Conservation (phyloP, 306 rosid genomes). For the Cucurbita ficifolia region DNA sequence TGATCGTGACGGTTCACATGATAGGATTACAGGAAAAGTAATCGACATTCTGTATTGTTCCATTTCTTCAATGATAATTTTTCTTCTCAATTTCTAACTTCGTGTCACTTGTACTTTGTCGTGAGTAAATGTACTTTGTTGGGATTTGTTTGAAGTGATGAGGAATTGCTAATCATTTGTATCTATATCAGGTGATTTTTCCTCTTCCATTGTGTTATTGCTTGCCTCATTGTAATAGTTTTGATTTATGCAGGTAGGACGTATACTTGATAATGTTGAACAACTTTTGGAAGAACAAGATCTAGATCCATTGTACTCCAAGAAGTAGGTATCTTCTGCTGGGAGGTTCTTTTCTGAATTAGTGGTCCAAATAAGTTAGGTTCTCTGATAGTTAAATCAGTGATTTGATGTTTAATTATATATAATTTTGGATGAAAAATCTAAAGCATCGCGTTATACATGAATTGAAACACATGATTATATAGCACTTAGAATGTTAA, state of each 20-base stretch:
- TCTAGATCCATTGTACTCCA: slow-evolving; percentile 42
- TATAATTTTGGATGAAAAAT: background rate
- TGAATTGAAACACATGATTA: background rate
- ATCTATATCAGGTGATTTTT: background rate
- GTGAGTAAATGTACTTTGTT: background rate
- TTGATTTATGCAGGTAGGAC: slow-evolving; percentile 45
- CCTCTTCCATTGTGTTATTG: background rate
- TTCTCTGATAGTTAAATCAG: background rate
- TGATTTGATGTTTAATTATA: background rate
- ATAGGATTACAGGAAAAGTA: background rate
- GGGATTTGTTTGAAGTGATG: background rate
- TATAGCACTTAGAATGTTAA: background rate
- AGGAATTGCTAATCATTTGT: background rate
- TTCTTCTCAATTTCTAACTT: background rate
- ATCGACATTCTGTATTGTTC: background rate
- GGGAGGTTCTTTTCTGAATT: background rate
- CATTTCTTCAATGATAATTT: background rate
- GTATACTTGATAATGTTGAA: slow-evolving; percentile 57
- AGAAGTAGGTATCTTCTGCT: slow-evolving; percentile 28
- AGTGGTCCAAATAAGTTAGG: background rate
- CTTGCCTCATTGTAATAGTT: slow-evolving; percentile 5
- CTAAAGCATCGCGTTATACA: background rate
- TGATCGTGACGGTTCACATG: background rate
- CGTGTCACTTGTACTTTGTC: background rate
- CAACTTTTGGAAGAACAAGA: slow-evolving; percentile 66